phyloP scores from a whole-genome alignment of 257 asterid genomes.

The Agastache rugosa region DNA sequence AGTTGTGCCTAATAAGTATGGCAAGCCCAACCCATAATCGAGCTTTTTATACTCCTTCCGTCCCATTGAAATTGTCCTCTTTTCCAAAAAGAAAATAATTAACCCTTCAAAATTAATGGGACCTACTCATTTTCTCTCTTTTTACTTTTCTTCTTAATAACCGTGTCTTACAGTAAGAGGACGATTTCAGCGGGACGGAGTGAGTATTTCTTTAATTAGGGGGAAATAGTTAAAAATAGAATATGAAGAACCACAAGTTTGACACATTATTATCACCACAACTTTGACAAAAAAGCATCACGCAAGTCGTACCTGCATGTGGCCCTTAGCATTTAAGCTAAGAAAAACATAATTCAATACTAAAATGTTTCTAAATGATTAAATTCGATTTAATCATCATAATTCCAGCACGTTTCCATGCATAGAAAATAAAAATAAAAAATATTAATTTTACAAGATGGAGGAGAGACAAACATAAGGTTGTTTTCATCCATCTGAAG shows the following conservation, averaged over 20 bases:
- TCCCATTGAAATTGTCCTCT: no score
- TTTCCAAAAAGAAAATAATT: no score
- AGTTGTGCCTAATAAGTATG: no score
- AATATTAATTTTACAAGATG: background rate
- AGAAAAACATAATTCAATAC: background rate
- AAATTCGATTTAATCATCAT: background rate
- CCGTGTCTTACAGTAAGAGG: no score
- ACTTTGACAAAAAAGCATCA: background rate
- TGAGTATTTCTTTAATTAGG: no score
- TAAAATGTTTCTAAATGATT: background rate
- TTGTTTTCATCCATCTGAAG: background rate
- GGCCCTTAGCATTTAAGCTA: background rate
- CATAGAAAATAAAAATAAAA: background rate
- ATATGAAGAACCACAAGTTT: background rate
- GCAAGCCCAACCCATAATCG: no score
- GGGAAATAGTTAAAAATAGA: no score
- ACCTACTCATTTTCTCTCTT: no score
- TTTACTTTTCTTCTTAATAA: no score
- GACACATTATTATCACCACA: conserved; percentile 1
- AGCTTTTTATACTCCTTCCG: no score
- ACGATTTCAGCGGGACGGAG: no score
- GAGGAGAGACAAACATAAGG: background rate
- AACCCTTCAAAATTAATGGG: no score
- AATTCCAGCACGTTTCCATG: background rate
- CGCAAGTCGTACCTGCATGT: conserved; percentile 2